Evolutionary conservation across 2,329 filamentous ascomycete species (phyloP), one percentile per base, ranked within the genome.

Genomic region (Simplicillium sp.): DNA sequence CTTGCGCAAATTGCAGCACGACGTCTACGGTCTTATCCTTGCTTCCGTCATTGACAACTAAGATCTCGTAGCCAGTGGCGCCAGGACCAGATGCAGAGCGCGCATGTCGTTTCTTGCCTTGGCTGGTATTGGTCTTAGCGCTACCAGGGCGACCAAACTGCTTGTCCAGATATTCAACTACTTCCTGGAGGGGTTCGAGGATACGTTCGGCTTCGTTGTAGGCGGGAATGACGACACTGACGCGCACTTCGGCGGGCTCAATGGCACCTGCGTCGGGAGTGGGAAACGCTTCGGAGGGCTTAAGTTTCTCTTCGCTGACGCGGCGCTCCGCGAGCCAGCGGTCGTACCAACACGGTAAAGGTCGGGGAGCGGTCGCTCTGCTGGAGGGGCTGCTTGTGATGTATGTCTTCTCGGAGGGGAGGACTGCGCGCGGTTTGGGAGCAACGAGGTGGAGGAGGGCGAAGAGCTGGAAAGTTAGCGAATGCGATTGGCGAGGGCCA

Each of bases 141-240:
- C 52, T 49, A 39, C 41, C 50, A 48, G 57, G 51, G 14, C 71
- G 70, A 9, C 86, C 86, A 55, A 94, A 90, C 48, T 82, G 75
- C 38, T 71, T 66, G 59, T 95, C 84, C 9, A 98, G 73, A 58
- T 89, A 95, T 38, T 79, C 80, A 18, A 97, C 83, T 2, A 92
- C 88, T 62, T 98, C 92, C 55, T 94, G 82, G 11, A 98, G 71
- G 65, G 95, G 95, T 11, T 82, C 83, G 11, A 79, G 72, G 36
- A 98, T 73, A 25, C 92, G 80, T 44, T 84, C 73, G 58, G 90
- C 83, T 57, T 98, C 92, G 51, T 98, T 98, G 72, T 88, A 98
- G 9, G 92, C 92, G 0, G 92, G 92, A 34, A 98, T 82, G 0
- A 98, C 87, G 7, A 97, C 80, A 40, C 85, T 92, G 69, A 98